Conservation (phyloP, 371 early-diverging fungal species). For the Mucor plumbeus region DNA sequence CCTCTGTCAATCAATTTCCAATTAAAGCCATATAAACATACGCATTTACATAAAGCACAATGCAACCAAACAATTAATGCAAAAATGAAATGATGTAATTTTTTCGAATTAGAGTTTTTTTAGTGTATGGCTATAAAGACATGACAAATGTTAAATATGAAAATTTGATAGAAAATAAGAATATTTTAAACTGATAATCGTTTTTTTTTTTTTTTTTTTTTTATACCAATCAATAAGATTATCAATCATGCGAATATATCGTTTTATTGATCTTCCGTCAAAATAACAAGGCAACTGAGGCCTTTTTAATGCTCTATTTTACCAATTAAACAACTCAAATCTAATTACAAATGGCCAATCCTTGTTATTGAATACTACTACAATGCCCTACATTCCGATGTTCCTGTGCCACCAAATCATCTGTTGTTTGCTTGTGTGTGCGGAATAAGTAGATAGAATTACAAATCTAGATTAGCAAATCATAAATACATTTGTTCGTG, state of each 20-base stretch:
- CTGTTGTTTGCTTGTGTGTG: too few relatives aligned
- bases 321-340: neutral
- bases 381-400: neutral
- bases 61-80: neutral
- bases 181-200: neutral
- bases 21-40: neutral
- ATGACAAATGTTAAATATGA: neutral
- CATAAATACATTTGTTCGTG: too few relatives aligned
- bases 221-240: neutral
- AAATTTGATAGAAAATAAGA: neutral
- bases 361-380: neutral
- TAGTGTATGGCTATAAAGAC: neutral
- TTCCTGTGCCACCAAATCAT: neutral
- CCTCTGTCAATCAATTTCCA: neutral
- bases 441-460: too few relatives aligned
- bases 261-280: neutral
- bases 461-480: too few relatives aligned
- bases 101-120: neutral
- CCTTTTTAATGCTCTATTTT: neutral
- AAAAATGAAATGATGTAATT: neutral
- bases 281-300: neutral
- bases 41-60: neutral
- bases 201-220: neutral
- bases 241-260: neutral
- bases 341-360: conserved; percentile 3